Base-by-base conservation (phyloP, 306 rosid genomes). In the Trifolium dubium region DNA sequence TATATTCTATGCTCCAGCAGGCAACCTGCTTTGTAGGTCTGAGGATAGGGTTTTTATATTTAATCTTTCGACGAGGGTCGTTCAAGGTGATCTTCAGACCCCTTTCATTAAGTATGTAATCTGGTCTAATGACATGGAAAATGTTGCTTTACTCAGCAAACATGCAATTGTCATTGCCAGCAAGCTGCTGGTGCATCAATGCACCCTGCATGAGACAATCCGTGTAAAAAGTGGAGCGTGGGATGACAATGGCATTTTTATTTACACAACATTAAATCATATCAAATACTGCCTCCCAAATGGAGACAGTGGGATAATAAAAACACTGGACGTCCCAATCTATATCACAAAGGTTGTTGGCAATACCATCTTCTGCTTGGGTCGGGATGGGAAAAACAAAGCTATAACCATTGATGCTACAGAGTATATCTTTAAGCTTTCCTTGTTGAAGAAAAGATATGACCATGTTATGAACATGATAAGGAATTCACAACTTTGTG, bases 161-260 rank as follows among this genome's bases (percentile, higher is more conserved):
- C 97, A 93, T 78, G 93, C 96, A 10, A 89, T 93, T 67, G 74
- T 93, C 72, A 90, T 93, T 74, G 92, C 96, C 30, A 93, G 69
- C 87, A 90, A 93, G 84, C 86, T 77, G 87, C 96, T 93, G 74
- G 98, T 86, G 82, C 98, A 87, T 68, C 96, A 89, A 49, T 93
- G 98, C 85, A 93, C 97, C 30, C 92, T 93, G 67, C 98, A 93
- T 35, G 98, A 93, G 86, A 90, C 98, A 32, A 93, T 93, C 67
- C 98, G 98, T 64, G 96, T 93, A 28, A 93, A 93, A 79, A 93
- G 97, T 74, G 98, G 98, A 72, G 93, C 87, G 12, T 93, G 98
- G 98, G 98, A 93, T 84, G 98, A 90, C 81, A 90, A 89, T 62
- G 97, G 98, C 30, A 90, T 93, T 76, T 90, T 93, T 82, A 93